Conservation (phyloP, 169 alveolate genomes). For the Plasmodium gaboni region DNA sequence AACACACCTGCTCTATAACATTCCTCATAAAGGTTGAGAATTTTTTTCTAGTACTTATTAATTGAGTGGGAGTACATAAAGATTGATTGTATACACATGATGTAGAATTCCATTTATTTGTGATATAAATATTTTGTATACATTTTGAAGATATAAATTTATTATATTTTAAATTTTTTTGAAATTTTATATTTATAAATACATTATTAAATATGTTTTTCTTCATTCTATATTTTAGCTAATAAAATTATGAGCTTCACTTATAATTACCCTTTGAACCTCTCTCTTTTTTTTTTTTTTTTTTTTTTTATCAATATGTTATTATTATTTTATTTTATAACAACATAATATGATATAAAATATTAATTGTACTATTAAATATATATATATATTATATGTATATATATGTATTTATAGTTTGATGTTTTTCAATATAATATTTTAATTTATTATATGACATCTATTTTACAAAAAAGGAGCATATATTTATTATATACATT, state of each 20-base stretch:
- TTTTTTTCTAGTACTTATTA: slow-evolving; percentile 1
- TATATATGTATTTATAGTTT: not conserved
- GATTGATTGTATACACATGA: not conserved
- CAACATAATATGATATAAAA: not conserved
- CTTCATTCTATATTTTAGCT: slow-evolving; percentile 33
- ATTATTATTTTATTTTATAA: not conserved
- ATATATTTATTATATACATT: no score
- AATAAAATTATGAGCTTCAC: no score
- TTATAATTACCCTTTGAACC: no score
- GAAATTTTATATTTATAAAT: slow-evolving; percentile 15
- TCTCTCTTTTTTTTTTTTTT: no score
- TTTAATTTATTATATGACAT: no score
- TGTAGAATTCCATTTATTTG: not conserved
- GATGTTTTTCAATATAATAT: no score
- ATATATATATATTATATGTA: slow-evolving; percentile 9
- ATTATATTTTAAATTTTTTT: slow-evolving; percentile 32
- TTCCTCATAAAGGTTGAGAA: slow-evolving; percentile 84
- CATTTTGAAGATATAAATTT: slow-evolving; percentile 31
- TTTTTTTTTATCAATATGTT: no score
- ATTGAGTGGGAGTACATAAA: not conserved
- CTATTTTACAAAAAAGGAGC: no score
- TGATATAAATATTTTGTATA: slow-evolving; percentile 7
- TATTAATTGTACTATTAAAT: not conserved
- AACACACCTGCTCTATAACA: slow-evolving; percentile 80
- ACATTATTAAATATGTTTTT: slow-evolving; percentile 34